Conservation (phyloP, 371 early-diverging fungal genomes). For the Lichtheimia corymbifera region DNA sequence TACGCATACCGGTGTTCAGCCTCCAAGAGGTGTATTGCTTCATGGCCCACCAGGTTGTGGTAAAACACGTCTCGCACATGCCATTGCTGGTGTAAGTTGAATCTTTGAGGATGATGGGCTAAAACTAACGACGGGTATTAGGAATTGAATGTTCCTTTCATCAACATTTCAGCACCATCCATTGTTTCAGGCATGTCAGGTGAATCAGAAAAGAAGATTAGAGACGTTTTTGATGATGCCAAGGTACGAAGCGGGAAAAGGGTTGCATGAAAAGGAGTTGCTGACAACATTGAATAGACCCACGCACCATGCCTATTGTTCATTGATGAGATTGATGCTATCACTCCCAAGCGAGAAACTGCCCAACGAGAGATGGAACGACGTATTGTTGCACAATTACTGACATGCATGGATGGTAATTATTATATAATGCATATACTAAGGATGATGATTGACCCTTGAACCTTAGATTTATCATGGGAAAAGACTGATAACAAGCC, state of each 20-base stretch:
- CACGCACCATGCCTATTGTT: conserved; percentile 96
- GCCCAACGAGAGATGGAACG: conserved; percentile 99
- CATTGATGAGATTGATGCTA: conserved; percentile 99
- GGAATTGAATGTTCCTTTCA: conserved; percentile 93
- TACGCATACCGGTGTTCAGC: conserved; percentile 93
- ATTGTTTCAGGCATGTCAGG: conserved; percentile 99
- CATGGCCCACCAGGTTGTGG: conserved; percentile 99
- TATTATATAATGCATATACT: too few species aligned
- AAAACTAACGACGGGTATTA: conserved; percentile 37
- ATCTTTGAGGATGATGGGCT: neutral
- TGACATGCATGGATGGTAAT: conserved; percentile 98
- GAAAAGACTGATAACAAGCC: conserved; percentile 87
- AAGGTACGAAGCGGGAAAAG: conserved; percentile 38
- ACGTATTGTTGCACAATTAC: conserved; percentile 97
- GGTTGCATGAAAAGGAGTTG: neutral
- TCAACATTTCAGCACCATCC: conserved; percentile 98
- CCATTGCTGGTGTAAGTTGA: conserved; percentile 89
- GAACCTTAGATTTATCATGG: conserved; percentile 68
- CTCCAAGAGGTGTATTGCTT: conserved; percentile 89
- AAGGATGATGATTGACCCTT: neutral
- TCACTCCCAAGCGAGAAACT: conserved; percentile 99
- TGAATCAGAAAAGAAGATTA: conserved; percentile 98
- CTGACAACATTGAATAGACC: conserved; percentile 10
- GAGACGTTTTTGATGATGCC: conserved; percentile 98
- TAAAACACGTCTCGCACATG: conserved; percentile 97